Base-by-base conservation (phyloP, 768 basidiomycete species). In the Leccinellum albellum region DNA sequence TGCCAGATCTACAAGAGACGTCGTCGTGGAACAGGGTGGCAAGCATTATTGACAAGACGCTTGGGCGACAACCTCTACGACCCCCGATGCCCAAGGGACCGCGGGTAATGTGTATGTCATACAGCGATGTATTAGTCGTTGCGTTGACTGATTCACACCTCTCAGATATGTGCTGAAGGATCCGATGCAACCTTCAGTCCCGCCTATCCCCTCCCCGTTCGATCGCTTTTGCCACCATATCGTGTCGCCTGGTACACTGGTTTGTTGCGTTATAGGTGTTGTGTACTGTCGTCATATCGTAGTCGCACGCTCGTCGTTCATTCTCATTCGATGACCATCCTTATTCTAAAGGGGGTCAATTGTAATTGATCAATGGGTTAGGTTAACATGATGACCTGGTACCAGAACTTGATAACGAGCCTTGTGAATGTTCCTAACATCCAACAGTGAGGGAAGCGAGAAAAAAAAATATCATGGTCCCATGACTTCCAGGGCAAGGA, bases 11-110 rank as follows among this genome's bases (percentile, higher is more conserved):
- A 31, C 44, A n/a, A 2, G 65, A 61, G 31, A 58, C 54, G 1
- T 66, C 59, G 10, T 59, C 59, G n/a, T 66, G 64, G 64, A 61
- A 61, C 26, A 64, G 59, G n/a, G 65, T 67, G 1, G 50, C 59
- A 7, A 58, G 61, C 45, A 56, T 61, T 14, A 24, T 66, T 1
- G 65, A 66, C 40, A 55, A 64, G 23, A 42, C 17, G 3, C 45
- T 66, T 6, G 62, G 55, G 14, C 59, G 65, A 21, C 17, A 53
- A 17, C 59, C 65, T 5, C 61, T 50, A 23, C 29, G n/a, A 24
- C 57, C 50, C 1, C 13, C n/a, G 3, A 46, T 37, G n/a, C 54
- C 45, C 45, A 46, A 46, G 17, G 52, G 49, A 0, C 53, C 64
- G 10, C 57, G 58, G 10, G 52, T 64, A 17, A 55, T 65, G 64